phyloP scores from a whole-genome alignment of 2,329 filamentous ascomycete genomes.

The Bipolaris oryzae region DNA sequence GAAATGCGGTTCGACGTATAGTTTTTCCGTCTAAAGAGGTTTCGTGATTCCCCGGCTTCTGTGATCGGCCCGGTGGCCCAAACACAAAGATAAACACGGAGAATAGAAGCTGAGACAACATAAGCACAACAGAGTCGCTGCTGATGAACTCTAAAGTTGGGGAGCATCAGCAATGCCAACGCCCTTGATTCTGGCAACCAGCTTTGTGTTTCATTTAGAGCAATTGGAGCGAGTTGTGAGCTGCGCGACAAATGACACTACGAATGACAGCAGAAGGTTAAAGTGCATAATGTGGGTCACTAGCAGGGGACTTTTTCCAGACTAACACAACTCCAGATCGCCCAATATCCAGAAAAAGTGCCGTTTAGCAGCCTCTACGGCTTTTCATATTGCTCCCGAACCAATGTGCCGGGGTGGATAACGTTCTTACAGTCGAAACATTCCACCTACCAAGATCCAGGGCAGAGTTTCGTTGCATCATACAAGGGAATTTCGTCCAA shows the following conservation, averaged over 20 bases:
- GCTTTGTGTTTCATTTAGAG: neutral
- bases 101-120: neutral
- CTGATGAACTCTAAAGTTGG: neutral
- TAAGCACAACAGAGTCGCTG: neutral
- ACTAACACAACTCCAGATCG: neutral
- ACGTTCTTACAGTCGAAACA: neutral
- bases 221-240: neutral
- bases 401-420: neutral
- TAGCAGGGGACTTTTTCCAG: neutral
- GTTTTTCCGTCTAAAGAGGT: neutral
- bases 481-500: neutral
- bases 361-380: neutral
- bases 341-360: neutral
- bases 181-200: neutral
- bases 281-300: neutral
- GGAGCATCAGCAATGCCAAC: neutral
- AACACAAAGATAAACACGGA: neutral
- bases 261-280: neutral
- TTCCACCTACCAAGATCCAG: neutral
- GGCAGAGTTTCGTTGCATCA: neutral
- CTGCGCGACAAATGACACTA: neutral
- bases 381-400: neutral
- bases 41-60: neutral
- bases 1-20: constrained; percentile 3
- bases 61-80: constrained; percentile 7